phyloP scores from a whole-genome alignment of 169 alveolate genomes.

The Eimeria tenella region DNA sequence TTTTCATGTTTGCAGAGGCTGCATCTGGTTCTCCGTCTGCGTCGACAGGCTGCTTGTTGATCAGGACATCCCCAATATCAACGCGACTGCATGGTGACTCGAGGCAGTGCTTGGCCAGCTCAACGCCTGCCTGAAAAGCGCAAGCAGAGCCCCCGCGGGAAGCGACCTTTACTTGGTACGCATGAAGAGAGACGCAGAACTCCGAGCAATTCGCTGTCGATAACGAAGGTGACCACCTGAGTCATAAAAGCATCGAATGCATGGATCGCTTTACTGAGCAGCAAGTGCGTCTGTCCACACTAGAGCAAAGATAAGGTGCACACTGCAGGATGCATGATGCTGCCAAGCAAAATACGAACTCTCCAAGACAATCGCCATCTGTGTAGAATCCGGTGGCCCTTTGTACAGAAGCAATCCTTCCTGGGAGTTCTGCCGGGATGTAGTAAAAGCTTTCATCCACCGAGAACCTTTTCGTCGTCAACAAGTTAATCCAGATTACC shows the following conservation, averaged over 20 bases:
- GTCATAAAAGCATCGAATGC: neutral
- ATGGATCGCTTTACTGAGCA: too few species aligned
- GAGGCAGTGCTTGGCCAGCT: constrained; percentile 61
- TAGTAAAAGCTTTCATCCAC: constrained; percentile 56
- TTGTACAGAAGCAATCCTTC: constrained; percentile 54
- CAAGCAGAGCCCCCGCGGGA: constrained; percentile 54
- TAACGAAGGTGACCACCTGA: constrained; percentile 64
- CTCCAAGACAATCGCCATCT: constrained; percentile 64
- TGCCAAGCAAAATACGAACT: constrained; percentile 27
- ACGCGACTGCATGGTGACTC: constrained; percentile 64
- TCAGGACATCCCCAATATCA: neutral
- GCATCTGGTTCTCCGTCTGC: neutral
- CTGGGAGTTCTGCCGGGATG: constrained; percentile 70
- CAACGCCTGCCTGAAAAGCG: constrained; percentile 41
- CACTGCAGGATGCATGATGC: neutral
- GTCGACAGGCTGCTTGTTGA: neutral
- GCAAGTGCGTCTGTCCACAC: too few species aligned
- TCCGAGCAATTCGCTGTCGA: constrained; percentile 61
- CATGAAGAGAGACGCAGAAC: constrained; percentile 60
- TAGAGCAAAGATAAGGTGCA: neutral
- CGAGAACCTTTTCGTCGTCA: constrained; percentile 40
- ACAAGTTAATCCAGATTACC: constrained; percentile 47
- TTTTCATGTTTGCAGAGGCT: neutral
- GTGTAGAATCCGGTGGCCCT: constrained; percentile 64
- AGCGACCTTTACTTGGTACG: constrained; percentile 45